Base-by-base conservation (phyloP, 768 basidiomycete genomes). In the Xerocomus spinulosus region DNA sequence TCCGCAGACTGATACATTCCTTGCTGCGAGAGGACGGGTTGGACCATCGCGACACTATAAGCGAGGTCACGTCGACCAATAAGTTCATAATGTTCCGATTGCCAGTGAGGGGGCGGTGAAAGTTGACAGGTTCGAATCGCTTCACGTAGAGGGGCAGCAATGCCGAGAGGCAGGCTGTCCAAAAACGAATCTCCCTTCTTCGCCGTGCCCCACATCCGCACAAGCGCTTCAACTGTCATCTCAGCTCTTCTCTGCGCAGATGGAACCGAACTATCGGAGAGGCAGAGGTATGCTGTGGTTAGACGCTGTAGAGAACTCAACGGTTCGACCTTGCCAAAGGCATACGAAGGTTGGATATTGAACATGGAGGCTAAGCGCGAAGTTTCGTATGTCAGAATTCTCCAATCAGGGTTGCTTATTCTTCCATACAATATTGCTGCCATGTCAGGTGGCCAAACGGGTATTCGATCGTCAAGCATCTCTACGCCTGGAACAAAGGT, bases 121-220 rank as follows among this genome's bases (percentile, higher is more conserved):
- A 86, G 67, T 60, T 95, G 92, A 51, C 90, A 92, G 9, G 85
- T 82, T 51, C 91, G 71, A n/a, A 87, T 73, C 2, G 87, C 89
- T 63, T 98, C 96, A 44, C 85, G 72, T 5, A 98, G 68, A 2
- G 95, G 94, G 0, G 83, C 77, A 2, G 83, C 78, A 24, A 89
- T 72, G 1, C 88, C 87, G 10, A 89, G 62, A 1, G 88, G 82
- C 15, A 92, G 63, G 17, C 69, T 67, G 46, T 78, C 72, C 34
- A 88, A 56, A 42, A 82, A 73, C 12, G 75, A 70, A 6, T 68
- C 60, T 3, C 76, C 77, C 20, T 75, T 65, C 6, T 72, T 63
- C 7, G 73, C 68, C 7, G 67, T 59, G 13, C 62, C 60, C 53
- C 58, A 61, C 46, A 57, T 65, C 3, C 70, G 63, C 14, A 87